phyloP scores from a whole-genome alignment of 192 early-diverging fungal species.

The Rhizoclosmatium globosum region DNA sequence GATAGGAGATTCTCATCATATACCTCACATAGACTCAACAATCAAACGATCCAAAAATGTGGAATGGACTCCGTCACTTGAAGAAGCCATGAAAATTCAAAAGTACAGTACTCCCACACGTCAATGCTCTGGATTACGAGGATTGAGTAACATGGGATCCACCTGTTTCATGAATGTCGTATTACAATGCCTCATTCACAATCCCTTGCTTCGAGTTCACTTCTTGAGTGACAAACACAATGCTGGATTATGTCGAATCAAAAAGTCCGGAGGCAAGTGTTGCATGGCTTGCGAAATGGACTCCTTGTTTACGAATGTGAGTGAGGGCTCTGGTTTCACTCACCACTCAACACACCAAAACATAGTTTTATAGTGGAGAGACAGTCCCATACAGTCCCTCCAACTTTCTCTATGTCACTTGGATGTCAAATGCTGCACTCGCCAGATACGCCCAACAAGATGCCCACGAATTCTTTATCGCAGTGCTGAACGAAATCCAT shows the following conservation, averaged over 20 bases:
- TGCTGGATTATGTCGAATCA: slow-evolving; percentile 62
- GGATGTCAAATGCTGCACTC: slow-evolving; percentile 85
- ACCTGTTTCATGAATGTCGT: slow-evolving; percentile 80
- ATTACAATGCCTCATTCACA: slow-evolving; percentile 90
- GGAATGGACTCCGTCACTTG: slow-evolving; percentile 66
- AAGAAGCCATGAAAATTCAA: slow-evolving; percentile 63
- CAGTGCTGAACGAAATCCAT: slow-evolving; percentile 88
- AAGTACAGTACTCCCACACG: slow-evolving; percentile 47
- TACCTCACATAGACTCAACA: slow-evolving; percentile 52
- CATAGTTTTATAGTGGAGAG: slow-evolving; percentile 73
- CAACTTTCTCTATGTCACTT: slow-evolving; percentile 85
- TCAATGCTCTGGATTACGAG: slow-evolving; percentile 74
- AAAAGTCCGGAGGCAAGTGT: slow-evolving; percentile 41
- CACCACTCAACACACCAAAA: neutral
- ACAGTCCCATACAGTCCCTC: slow-evolving; percentile 82
- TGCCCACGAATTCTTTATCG: slow-evolving; percentile 97
- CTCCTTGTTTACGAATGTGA: slow-evolving; percentile 76
- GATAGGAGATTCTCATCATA: slow-evolving; percentile 27
- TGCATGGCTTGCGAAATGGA: slow-evolving; percentile 98
- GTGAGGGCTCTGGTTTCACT: neutral
- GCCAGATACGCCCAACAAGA: slow-evolving; percentile 96
- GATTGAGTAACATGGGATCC: slow-evolving; percentile 89
- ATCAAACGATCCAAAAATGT: slow-evolving; percentile 51
- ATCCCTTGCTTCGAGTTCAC: slow-evolving; percentile 87
- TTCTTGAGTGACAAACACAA: slow-evolving; percentile 94